phyloP scores from a whole-genome alignment of 805 yeast genomes.

The Suhomyces emberorum region DNA sequence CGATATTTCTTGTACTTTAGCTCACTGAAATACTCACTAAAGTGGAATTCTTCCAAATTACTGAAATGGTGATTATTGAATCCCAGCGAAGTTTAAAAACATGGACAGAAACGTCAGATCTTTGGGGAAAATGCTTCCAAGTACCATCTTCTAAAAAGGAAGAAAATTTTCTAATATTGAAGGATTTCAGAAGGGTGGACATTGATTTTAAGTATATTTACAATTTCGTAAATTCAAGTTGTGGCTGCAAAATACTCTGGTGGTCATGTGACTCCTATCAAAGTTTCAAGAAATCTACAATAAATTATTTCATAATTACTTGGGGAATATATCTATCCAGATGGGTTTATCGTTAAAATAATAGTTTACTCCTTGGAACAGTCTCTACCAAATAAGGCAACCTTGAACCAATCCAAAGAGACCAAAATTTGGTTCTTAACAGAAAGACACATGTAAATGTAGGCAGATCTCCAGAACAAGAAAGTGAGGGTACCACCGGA shows the following conservation, averaged over 20 bases:
- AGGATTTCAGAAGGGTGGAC: conserved; percentile 1
- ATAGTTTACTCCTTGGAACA: conserved; percentile 69
- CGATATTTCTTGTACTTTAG: background rate
- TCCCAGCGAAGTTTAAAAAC: conserved; percentile 9
- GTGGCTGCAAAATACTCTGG: too few relatives aligned
- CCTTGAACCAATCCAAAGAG: conserved; percentile 84
- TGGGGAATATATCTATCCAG: too few relatives aligned
- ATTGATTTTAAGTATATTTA: too few relatives aligned
- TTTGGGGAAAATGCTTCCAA: conserved; percentile 34
- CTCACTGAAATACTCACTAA: conserved; percentile 13
- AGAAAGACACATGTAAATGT: conserved; percentile 87
- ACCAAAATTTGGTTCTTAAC: conserved; percentile 86
- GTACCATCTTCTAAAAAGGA: background rate
- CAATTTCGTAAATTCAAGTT: too few relatives aligned
- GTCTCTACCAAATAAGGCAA: conserved; percentile 88
- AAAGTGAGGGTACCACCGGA: conserved; percentile 85
- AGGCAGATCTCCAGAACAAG: conserved; percentile 93
- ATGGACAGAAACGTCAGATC: conserved; percentile 20
- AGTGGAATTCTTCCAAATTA: conserved; percentile 20
- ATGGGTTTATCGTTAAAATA: too few relatives aligned
- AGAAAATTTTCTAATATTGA: conserved; percentile 4
- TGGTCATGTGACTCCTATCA: too few relatives aligned
- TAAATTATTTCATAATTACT: too few relatives aligned
- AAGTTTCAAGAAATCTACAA: too few relatives aligned
- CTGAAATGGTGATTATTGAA: conserved; percentile 4